These are phyloP conservation scores for Epithemia pelagica DNA, from an alignment of 108 stramenopile genomes.

Conservation along the genomic window DNA sequence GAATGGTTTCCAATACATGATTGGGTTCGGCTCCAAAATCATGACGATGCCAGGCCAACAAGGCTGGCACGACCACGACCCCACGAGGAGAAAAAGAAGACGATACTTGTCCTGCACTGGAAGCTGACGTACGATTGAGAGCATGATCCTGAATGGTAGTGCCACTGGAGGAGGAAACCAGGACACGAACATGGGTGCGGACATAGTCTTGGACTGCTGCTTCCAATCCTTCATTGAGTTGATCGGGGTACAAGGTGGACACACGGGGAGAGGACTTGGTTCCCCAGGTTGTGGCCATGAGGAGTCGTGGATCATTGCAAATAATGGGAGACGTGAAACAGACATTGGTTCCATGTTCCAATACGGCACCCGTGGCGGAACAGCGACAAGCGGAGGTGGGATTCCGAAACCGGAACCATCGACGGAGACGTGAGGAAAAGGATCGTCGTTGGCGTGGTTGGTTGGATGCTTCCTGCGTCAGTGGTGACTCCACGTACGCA, in stretches of 20 bases:
- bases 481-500: not conserved
- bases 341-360: not conserved
- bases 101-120: not conserved
- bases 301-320: conserved; percentile 8
- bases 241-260: conserved; percentile 7
- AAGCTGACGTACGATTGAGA: too few relatives aligned
- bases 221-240: not conserved
- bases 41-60: conserved; percentile 8
- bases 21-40: conserved; percentile 8
- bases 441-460: not conserved
- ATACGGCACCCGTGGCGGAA: not conserved
- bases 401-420: not conserved
- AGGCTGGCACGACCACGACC: conserved; percentile 2
- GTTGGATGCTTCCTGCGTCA: not conserved
- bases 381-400: not conserved
- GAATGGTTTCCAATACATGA: conserved; percentile 2
- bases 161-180: not conserved
- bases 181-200: conserved; percentile 6
- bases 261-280: conserved; percentile 2
- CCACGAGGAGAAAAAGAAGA: too few relatives aligned
- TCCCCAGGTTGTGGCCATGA: conserved; percentile 14
- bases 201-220: conserved; percentile 5
- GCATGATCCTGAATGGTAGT: not conserved
- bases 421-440: not conserved
- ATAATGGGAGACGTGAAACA: not conserved